Evolutionary conservation across 345 rosid species (phyloP).

Genomic region (Carallia pectinifolia): DNA sequence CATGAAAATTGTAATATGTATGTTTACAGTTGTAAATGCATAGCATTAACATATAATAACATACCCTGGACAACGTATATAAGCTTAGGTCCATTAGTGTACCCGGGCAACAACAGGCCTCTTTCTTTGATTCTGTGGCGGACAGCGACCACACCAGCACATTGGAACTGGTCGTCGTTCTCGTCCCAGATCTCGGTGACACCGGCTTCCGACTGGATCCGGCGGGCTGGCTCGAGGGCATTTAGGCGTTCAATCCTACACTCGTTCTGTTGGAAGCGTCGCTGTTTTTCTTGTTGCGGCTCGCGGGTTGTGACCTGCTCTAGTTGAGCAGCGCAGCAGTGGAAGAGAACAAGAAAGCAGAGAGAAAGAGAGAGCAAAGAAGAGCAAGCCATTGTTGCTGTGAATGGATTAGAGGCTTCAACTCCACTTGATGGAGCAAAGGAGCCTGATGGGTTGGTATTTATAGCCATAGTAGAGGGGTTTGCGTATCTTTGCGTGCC

Average conservation of each 20-base stretch:
- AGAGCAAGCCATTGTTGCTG: slow-evolving; percentile 9
- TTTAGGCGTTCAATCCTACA: slow-evolving; percentile 30
- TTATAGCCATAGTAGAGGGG: background rate
- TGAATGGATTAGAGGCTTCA: background rate
- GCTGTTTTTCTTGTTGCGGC: background rate
- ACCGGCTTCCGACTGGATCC: slow-evolving; percentile 36
- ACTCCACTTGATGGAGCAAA: background rate
- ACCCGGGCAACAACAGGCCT: slow-evolving; percentile 42
- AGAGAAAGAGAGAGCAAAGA: slow-evolving; percentile 12
- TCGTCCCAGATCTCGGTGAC: slow-evolving; percentile 40
- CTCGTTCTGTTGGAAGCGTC: slow-evolving; percentile 17
- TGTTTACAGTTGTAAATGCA: background rate
- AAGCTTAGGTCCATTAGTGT: slow-evolving; percentile 10
- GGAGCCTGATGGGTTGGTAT: background rate
- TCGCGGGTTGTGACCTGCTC: background rate
- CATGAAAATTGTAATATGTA: background rate
- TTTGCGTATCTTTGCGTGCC: background rate
- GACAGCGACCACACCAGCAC: slow-evolving; percentile 37
- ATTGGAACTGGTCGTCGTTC: slow-evolving; percentile 32
- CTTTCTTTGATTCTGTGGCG: slow-evolving; percentile 30
- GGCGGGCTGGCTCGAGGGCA: slow-evolving; percentile 27
- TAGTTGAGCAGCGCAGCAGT: slow-evolving; percentile 2
- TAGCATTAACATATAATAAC: background rate
- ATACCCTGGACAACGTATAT: slow-evolving; percentile 31
- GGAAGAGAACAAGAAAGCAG: slow-evolving; percentile 13